A percentile compares a stretch with the other conserved stretches of the same genome.
Evolutionary conservation across 805 yeast species (phyloP).

Genomic region (Dipodascus albidus): DNA sequence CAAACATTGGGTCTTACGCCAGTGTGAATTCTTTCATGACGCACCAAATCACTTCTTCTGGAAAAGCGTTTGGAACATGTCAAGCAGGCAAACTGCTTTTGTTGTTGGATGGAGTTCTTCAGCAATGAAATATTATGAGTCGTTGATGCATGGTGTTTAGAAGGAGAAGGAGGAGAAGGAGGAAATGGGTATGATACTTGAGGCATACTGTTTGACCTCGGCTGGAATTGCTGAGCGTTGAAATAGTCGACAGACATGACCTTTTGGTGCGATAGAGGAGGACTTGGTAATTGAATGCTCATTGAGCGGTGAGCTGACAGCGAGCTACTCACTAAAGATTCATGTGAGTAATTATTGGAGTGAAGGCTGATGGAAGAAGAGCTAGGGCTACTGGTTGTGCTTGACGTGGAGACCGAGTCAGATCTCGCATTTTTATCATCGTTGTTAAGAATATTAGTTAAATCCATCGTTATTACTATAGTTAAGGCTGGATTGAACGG

Average conservation of each 20-base stretch:
- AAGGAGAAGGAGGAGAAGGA: constrained; percentile 3
- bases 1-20: constrained; percentile 31
- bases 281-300: neutral
- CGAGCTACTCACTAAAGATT: neutral
- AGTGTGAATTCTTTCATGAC: constrained; percentile 63
- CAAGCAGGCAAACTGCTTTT: constrained; percentile 22
- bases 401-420: neutral
- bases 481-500: too few species aligned
- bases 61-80: constrained; percentile 57
- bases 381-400: neutral
- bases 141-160: neutral
- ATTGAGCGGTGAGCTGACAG: neutral
- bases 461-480: too few species aligned
- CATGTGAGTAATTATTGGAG: neutral
- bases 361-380: neutral
- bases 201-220: neutral
- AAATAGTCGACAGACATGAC: constrained; percentile 1
- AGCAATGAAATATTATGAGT: neutral
- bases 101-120: neutral
- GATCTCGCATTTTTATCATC: neutral
- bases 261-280: neutral
- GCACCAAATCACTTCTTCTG: constrained; percentile 68
- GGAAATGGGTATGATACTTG: neutral
- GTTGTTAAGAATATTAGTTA: constrained; percentile 6
- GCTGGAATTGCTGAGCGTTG: neutral